A percentile compares a stretch with the other conserved stretches of the same genome.
Evolutionary conservation across 768 basidiomycete species (phyloP).

Genomic region (Dioszegia hungarica): DNA sequence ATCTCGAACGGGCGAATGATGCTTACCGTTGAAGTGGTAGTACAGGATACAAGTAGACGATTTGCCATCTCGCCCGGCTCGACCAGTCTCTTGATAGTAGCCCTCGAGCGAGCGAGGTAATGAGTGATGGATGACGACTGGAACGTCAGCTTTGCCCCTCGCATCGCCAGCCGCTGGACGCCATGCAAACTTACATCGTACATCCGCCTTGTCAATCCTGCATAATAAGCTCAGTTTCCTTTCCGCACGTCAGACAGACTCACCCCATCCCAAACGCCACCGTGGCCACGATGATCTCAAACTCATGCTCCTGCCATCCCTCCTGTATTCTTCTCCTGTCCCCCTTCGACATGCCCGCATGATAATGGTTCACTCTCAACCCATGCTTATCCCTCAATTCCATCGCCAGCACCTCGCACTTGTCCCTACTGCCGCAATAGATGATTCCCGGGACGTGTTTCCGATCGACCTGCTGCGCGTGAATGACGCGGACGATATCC

Average conservation of each 20-base stretch:
- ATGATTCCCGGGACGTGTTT: slow-evolving; percentile 63
- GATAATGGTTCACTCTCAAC: slow-evolving; percentile 71
- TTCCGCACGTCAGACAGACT: not conserved
- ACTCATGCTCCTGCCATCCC: slow-evolving; percentile 68
- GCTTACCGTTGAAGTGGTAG: slow-evolving; percentile 54
- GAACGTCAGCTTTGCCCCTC: not conserved
- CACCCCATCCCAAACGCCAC: slow-evolving; percentile 52
- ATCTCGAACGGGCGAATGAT: too few relatives aligned
- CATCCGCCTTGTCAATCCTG: slow-evolving; percentile 57
- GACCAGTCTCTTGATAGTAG: slow-evolving; percentile 93
- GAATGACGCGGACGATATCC: slow-evolving; percentile 68
- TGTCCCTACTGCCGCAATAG: slow-evolving; percentile 67
- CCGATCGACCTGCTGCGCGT: slow-evolving; percentile 53
- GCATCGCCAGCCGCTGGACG: too few relatives aligned
- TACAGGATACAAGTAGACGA: slow-evolving; percentile 80
- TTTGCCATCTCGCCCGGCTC: slow-evolving; percentile 86
- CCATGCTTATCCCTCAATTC: slow-evolving; percentile 59
- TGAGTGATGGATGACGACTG: slow-evolving; percentile 73
- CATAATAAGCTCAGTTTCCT: slow-evolving; percentile 1
- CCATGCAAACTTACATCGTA: slow-evolving; percentile 43
- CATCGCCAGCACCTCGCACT: slow-evolving; percentile 75
- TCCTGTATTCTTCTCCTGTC: slow-evolving; percentile 63
- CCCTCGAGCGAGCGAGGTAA: slow-evolving; percentile 79
- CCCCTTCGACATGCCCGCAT: slow-evolving; percentile 65
- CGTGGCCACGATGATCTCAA: slow-evolving; percentile 86